phyloP scores from a whole-genome alignment of 2,329 filamentous ascomycete species.

The Neofusicoccum kwambonambiense region DNA sequence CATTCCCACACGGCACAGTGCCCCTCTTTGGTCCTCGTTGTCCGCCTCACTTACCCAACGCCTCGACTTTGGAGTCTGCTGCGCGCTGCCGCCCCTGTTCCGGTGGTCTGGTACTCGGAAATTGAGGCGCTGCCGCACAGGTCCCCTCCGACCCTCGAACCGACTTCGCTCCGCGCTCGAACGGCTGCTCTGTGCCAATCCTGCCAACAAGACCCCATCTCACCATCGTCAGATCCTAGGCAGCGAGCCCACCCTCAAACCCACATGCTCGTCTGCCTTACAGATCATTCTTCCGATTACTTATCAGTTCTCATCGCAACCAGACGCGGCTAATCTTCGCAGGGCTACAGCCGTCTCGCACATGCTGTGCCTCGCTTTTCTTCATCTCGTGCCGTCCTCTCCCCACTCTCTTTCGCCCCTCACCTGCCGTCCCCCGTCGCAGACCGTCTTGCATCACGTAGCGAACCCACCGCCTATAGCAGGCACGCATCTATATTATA shows the following conservation, averaged over 20 bases:
- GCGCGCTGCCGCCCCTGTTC: background rate
- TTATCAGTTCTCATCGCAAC: background rate
- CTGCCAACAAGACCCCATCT: background rate
- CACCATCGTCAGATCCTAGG: background rate
- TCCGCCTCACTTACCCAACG: conserved; percentile 13
- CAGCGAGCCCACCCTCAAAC: background rate
- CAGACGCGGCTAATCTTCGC: background rate
- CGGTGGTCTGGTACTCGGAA: conserved; percentile 7
- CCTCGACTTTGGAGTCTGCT: conserved; percentile 6
- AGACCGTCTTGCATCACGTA: background rate
- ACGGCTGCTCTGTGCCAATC: background rate
- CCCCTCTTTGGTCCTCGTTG: conserved; percentile 1
- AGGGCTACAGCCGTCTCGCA: background rate
- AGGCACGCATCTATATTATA: background rate
- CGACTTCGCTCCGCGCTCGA: background rate
- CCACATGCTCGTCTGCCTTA: background rate
- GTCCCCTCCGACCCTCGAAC: background rate
- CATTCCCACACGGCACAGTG: background rate
- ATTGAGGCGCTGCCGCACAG: conserved; percentile 8
- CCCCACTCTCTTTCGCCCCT: background rate
- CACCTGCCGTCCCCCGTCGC: background rate
- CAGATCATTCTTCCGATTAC: background rate
- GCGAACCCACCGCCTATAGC: background rate
- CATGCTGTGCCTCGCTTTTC: no score
- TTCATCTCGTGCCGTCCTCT: background rate